Conservation (phyloP, 331 rosid genomes). For the Acacia pycnantha region DNA sequence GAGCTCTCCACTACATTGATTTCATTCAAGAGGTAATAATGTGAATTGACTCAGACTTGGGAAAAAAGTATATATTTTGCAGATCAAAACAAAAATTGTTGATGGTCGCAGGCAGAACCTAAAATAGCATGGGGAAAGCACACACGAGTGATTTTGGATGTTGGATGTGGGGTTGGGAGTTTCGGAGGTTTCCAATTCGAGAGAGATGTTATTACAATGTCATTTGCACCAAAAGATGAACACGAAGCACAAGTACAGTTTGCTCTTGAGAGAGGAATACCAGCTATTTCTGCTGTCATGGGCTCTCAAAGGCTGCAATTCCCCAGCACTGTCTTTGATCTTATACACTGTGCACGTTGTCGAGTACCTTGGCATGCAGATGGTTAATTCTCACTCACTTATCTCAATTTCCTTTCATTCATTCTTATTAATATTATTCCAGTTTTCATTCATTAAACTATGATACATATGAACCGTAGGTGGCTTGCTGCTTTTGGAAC, state of each 20-base stretch:
- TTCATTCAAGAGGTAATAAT: slow-evolving; percentile 56
- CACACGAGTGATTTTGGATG: slow-evolving; percentile 69
- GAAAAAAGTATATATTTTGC: neutral
- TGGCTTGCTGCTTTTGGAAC: slow-evolving; percentile 73
- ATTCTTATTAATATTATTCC: neutral
- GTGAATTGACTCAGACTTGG: neutral
- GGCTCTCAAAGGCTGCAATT: slow-evolving; percentile 79
- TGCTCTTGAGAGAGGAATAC: slow-evolving; percentile 82
- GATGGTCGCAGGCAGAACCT: slow-evolving; percentile 50
- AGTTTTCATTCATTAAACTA: neutral
- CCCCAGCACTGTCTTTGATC: slow-evolving; percentile 67
- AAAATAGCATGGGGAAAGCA: slow-evolving; percentile 63
- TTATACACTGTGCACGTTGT: slow-evolving; percentile 76
- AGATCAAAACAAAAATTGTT: neutral
- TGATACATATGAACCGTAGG: slow-evolving; percentile 30
- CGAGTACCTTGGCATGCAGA: slow-evolving; percentile 81
- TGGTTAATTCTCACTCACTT: slow-evolving; percentile 37
- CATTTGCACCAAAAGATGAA: slow-evolving; percentile 85
- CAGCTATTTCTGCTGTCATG: slow-evolving; percentile 81
- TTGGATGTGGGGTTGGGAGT: slow-evolving; percentile 86
- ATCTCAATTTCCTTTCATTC: neutral
- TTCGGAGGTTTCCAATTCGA: slow-evolving; percentile 79
- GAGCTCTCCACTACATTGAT: slow-evolving; percentile 82
- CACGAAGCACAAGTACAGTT: slow-evolving; percentile 88
- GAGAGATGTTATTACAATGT: slow-evolving; percentile 69